Evolutionary conservation across 2,329 filamentous ascomycete species (phyloP).

Genomic region (Scytalidium lignicola): DNA sequence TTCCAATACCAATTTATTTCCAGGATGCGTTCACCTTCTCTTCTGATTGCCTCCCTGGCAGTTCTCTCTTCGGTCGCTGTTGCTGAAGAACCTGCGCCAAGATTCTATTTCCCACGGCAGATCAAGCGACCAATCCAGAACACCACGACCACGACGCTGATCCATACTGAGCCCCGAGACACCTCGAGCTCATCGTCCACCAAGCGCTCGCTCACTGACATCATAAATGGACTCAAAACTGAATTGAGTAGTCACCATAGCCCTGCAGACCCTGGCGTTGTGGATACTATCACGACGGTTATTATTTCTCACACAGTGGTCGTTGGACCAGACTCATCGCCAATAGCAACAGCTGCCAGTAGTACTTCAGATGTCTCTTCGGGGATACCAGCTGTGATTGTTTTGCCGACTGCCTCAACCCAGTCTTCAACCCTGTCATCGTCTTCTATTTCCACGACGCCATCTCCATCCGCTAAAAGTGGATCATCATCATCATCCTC

Average conservation of each 20-base stretch:
- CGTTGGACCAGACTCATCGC: background rate
- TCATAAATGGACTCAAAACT: background rate
- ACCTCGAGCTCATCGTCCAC: slow-evolving; percentile 3
- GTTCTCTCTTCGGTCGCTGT: slow-evolving; percentile 40
- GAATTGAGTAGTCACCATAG: background rate
- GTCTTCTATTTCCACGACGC: slow-evolving; percentile 3
- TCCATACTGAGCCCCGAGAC: background rate
- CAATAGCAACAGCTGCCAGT: background rate
- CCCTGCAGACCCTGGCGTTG: background rate
- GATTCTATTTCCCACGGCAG: slow-evolving; percentile 53
- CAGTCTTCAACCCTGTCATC: background rate
- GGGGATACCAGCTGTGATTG: background rate
- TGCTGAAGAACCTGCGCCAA: slow-evolving; percentile 41
- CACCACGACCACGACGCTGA: background rate
- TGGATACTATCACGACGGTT: slow-evolving; percentile 6
- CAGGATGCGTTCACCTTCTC: slow-evolving; percentile 46
- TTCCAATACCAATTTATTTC: slow-evolving; percentile 13
- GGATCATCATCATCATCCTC: background rate
- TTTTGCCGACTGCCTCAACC: slow-evolving; percentile 1
- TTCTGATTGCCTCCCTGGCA: slow-evolving; percentile 45
- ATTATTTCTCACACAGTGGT: slow-evolving; percentile 5
- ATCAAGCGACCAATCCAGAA: slow-evolving; percentile 44
- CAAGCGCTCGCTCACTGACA: background rate
- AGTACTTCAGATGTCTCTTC: slow-evolving; percentile 1
- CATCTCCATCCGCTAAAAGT: slow-evolving; percentile 1